Evolutionary conservation across 2,329 filamentous ascomycete genomes (phyloP), one percentile per base, ranked within the genome.

Genomic region (Kalaharituber pfeilii): DNA sequence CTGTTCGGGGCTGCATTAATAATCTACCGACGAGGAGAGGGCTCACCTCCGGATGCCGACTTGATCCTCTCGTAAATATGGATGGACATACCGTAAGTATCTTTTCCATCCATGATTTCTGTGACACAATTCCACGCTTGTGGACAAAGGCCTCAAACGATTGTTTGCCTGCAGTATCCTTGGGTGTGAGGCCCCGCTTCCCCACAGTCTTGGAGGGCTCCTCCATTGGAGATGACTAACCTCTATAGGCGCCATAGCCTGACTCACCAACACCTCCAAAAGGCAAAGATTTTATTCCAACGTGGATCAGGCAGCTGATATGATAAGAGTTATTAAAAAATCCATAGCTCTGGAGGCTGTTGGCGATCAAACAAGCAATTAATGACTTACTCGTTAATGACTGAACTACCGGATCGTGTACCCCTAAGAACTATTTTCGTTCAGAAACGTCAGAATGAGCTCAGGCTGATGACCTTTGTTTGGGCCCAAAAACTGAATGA

Each of bases 221-320:
- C 28, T 50, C 53, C 47, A 51, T 44, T 42, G 49, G 29, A 56
- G 26, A 50, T 50, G 11, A 50, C 64, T 80, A 79, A 57, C 87
- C 87, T 62, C 84, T 80, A 72, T 93, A 93, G 28, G 77, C 72
- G 58, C 86, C 86, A 57, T 76, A 75, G 53, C 86, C 86, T 44
- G 81, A 86, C 62, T 82, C 77, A 59, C 87, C 86, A 7, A 94
- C 82, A 63, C 86, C 86, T 59, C 87, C 87, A 66, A 94, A 94
- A 30, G 82, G 73, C 1, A 91, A 71, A 1, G 80, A 84, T 29
- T 78, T 75, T 59, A 91, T 75, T 22, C 76, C 75, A 56, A 75
- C 80, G 67, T 87, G 84, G 70, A 82, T 81, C 67, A 79, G 82
- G 53, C 77, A 74, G 65, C 55, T 57, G 20, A 29, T 50, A 47